Evolutionary conservation across 2,329 filamentous ascomycete genomes (phyloP).

Genomic region (Fusarium virguliforme): DNA sequence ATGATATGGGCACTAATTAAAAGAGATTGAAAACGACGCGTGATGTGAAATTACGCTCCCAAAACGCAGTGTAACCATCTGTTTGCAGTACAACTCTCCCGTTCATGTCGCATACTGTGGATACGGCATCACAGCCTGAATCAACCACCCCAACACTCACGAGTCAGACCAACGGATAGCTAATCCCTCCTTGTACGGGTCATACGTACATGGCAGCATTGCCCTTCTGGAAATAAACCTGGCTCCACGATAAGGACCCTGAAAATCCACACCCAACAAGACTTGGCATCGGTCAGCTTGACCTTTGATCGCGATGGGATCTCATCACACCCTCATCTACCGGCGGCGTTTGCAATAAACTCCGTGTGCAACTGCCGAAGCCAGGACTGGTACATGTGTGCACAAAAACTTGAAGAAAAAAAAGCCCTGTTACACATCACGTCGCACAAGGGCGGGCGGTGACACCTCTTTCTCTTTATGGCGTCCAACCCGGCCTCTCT

Average conservation of each 20-base stretch:
- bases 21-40: not conserved
- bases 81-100: not conserved
- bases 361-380: not conserved
- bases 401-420: too few species aligned
- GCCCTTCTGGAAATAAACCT: not conserved
- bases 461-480: not conserved
- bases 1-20: not conserved
- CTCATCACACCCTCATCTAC: slow-evolving; percentile 1
- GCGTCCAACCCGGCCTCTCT: not conserved
- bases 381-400: too few species aligned
- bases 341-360: not conserved
- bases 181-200: not conserved
- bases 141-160: not conserved
- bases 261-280: slow-evolving; percentile 6
- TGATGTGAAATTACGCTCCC: not conserved
- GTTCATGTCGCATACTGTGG: slow-evolving; percentile 2
- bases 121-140: not conserved
- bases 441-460: slow-evolving; percentile 2
- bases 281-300: not conserved
- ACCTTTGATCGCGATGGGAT: not conserved
- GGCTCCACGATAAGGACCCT: not conserved
- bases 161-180: not conserved
- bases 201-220: not conserved
- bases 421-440: not conserved
- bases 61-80: slow-evolving; percentile 1